phyloP scores from a whole-genome alignment of 1,139 yeast genomes.

The Candida dubliniensis region DNA sequence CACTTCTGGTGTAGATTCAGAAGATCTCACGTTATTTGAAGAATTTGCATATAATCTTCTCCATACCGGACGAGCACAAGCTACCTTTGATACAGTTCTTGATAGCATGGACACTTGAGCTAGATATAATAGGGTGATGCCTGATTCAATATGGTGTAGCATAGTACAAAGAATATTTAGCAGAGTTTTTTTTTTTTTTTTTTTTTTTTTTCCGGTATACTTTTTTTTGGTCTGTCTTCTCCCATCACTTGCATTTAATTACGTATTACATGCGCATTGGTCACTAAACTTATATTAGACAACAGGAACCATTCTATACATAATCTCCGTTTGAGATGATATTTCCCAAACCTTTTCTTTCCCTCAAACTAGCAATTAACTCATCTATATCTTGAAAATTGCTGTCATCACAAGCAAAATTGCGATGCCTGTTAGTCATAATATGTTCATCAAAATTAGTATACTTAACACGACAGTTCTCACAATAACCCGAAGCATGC shows the following conservation, averaged over 20 bases:
- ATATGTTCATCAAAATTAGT: conserved; percentile 81
- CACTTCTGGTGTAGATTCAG: background rate
- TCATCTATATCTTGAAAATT: conserved; percentile 80
- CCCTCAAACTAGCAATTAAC: conserved; percentile 52
- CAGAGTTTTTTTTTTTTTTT: too few species aligned
- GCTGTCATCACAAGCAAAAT: conserved; percentile 70
- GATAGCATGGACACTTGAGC: background rate
- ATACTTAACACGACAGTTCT: conserved; percentile 86
- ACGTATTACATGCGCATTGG: background rate
- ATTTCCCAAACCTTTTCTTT: conserved; percentile 42
- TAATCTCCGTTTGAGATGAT: conserved; percentile 48
- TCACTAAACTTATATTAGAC: background rate
- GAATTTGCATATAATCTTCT: conserved; percentile 1
- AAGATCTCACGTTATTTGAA: background rate
- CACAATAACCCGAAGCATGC: conserved; percentile 75
- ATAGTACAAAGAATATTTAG: too few species aligned
- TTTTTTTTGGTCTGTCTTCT: background rate
- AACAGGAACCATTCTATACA: conserved; percentile 4
- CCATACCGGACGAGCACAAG: background rate
- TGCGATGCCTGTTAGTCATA: conserved; percentile 66
- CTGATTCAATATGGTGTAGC: too few species aligned
- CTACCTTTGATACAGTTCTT: conserved; percentile 1
- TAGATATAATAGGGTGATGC: too few species aligned
- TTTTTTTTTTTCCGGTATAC: too few species aligned
- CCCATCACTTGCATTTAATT: too few species aligned